Evolutionary conservation across 1,284 basidiomycete genomes (phyloP).

Genomic region (Ustilago xerochloae): DNA sequence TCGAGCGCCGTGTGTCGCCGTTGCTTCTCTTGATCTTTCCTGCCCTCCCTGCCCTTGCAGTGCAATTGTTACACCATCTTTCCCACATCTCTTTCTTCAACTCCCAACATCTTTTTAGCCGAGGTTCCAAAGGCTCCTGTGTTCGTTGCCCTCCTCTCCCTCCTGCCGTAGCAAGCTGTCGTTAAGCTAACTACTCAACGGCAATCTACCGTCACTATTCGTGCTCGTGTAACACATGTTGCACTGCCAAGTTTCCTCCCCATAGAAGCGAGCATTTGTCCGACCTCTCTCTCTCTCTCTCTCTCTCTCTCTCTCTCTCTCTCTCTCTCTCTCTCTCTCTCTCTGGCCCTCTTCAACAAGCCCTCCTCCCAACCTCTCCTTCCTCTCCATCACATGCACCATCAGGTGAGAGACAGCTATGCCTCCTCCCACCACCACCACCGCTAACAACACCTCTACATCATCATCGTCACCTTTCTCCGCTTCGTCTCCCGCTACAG

Average conservation of each 20-base stretch:
- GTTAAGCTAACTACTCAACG: background rate
- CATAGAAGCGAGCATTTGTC: background rate
- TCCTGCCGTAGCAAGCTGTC: background rate
- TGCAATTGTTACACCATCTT: slow-evolving; percentile 4
- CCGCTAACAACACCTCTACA: background rate
- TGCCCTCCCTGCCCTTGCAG: background rate
- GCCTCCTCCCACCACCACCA: slow-evolving; percentile 13
- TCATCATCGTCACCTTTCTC: background rate
- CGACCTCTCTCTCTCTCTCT: background rate
- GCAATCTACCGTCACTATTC: background rate
- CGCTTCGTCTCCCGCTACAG: background rate
- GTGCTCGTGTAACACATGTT: background rate
- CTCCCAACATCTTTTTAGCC: slow-evolving; percentile 1
- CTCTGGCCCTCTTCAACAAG: background rate
- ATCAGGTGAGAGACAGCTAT: slow-evolving; percentile 8
- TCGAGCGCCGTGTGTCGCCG: slow-evolving; percentile 5
- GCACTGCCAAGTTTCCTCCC: no score
- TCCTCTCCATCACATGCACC: slow-evolving; percentile 10
- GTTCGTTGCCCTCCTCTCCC: background rate
- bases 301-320: background rate
- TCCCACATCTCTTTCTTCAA: background rate
- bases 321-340: background rate
- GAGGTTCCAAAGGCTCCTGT: slow-evolving; percentile 11
- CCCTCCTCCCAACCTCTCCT: background rate
- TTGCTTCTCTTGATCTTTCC: background rate